These are phyloP conservation scores for Pascua guehoae DNA, from an alignment of 1,284 basidiomycete genomes.

Conservation along the genomic window DNA sequence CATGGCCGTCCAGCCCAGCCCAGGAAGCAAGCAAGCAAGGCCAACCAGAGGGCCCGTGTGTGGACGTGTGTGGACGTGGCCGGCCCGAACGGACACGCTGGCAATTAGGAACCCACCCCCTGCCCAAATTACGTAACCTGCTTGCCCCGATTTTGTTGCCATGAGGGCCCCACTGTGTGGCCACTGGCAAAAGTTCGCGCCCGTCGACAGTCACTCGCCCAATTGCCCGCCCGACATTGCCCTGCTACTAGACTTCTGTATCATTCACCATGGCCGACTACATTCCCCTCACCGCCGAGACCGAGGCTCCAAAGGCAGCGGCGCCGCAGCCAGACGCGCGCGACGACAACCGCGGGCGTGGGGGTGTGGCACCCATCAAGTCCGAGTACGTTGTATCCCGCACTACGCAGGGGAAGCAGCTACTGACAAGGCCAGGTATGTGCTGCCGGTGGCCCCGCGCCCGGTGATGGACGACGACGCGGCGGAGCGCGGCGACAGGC, in stretches of 20 bases:
- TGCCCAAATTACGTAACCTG: neutral
- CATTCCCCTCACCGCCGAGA: too few species aligned
- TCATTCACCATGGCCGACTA: neutral
- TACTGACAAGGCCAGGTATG: constrained; percentile 51
- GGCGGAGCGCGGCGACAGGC: constrained; percentile 54
- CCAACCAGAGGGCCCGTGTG: too few species aligned
- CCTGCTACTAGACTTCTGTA: too few species aligned
- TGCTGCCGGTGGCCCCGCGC: constrained; percentile 34
- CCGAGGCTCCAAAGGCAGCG: neutral
- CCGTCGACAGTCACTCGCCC: neutral
- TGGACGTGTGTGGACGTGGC: too few species aligned
- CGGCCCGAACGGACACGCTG: neutral
- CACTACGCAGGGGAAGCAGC: constrained; percentile 30
- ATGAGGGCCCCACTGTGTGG: neutral
- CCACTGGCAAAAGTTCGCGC: neutral
- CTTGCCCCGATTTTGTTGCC: neutral
- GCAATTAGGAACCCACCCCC: neutral
- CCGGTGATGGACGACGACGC: constrained; percentile 58
- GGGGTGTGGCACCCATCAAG: constrained; percentile 69
- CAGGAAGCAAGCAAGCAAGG: too few species aligned
- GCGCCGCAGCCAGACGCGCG: neutral
- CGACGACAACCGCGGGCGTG: constrained; percentile 7
- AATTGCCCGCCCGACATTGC: neutral
- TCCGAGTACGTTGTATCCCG: constrained; percentile 57
- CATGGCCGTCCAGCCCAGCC: too few species aligned